These are phyloP conservation scores for Flaveria brownii DNA, from an alignment of 129 eudicot genomes.

Conservation along the genomic window DNA sequence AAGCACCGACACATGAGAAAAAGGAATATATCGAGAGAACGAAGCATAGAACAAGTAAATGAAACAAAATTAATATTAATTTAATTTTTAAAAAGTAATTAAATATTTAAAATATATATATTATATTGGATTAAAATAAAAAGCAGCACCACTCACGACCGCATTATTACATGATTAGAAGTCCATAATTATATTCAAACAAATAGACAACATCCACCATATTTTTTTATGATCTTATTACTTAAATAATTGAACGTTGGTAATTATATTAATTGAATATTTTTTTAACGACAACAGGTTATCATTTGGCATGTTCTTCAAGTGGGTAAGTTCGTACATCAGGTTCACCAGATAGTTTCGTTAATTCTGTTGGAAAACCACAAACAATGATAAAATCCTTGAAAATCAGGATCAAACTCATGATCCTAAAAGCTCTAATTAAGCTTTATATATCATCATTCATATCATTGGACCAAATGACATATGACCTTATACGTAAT, in stretches of 20 bases:
- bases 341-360: too few species aligned
- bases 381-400: too few species aligned
- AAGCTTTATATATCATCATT: too few species aligned
- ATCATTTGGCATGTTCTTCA: too few species aligned
- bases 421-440: too few species aligned
- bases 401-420: too few species aligned
- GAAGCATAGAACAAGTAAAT: constrained; percentile 17
- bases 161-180: constrained; percentile 34
- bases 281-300: background rate
- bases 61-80: background rate
- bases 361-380: too few species aligned
- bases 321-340: too few species aligned
- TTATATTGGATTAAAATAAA: background rate
- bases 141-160: constrained; percentile 38
- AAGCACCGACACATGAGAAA: constrained; percentile 36
- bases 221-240: constrained; percentile 13
- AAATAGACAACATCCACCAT: constrained; percentile 22
- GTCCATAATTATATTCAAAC: constrained; percentile 8
- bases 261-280: background rate
- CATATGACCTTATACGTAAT: too few species aligned
- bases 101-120: background rate
- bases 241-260: background rate
- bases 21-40: constrained; percentile 29
- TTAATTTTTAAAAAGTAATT: background rate
- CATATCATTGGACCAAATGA: too few species aligned